Base-by-base conservation (phyloP, 768 basidiomycete species). In the Rhizopogon sp. region DNA sequence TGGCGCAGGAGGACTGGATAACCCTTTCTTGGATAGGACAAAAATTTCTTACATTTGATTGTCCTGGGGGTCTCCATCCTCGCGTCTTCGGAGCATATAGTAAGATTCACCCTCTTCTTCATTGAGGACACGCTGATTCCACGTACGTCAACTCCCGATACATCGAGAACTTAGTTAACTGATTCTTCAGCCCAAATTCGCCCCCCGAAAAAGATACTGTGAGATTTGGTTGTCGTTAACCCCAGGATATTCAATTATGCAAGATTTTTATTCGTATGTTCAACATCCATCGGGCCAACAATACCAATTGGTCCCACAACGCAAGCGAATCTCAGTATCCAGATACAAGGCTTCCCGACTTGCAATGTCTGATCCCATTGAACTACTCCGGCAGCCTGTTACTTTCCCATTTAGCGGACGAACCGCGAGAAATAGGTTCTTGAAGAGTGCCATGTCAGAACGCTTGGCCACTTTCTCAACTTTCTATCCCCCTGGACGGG, bases 381-480 rank as follows among this genome's bases (percentile, higher is more conserved):
- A 39, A 13, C 17, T 57, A 9, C 58, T 70, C 52, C 59, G 54
- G 2, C 66, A 71, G 41, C 55, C 63, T 1, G 43, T 70, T 11
- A 62, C 56, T 1, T 68, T 70, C 44, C 60, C 68, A 3, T 70
- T 70, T 53, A 72, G 68, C 45, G 60, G 63, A 11, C 68, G 63
- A 55, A 60, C 35, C 0, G 60, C 67, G 0, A 71, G 58, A 58
- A 72, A 72, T 53, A 71, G 55, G 50, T 29, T 70, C 49, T 59
- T 70, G 65, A 70, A 70, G 56, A 69, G 69, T 51, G 69, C 69
- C 1, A 72, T 70, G 69, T 72, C 69, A 5, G 69, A 70, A 44
- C 67, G 70, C 11, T 63, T 70, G 41, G 69, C 69, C 3, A 70
- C 70, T 1, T 70, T 72, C 44, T 72, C 70, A 1, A 42, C 65